Base-by-base conservation (phyloP, 805 yeast genomes). In the Wickerhamomyces canadensis region DNA sequence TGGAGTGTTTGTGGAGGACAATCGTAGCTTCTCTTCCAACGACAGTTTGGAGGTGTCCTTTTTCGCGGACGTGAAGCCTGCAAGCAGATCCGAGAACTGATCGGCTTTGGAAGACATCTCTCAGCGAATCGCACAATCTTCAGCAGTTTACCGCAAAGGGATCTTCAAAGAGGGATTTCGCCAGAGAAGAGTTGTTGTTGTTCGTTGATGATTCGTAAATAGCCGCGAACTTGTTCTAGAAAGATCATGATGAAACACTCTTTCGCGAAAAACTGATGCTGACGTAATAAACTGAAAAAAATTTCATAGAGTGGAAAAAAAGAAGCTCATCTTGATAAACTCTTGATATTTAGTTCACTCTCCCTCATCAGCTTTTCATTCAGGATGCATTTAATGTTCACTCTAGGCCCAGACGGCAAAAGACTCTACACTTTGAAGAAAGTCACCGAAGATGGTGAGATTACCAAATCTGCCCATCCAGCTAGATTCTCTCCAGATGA, bases 401-500 rank as follows among this genome's bases (percentile, higher is more conserved):
- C 97, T 44, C 65, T 83, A 59, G 95, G 89, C 57, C 78, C 79
- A 45, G 96, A 89, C 54, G 98, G 98, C 54, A 91, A 91, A 76
- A 84, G 99, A 67, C 65, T 84, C 56, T 93, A 93, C 76, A 93
- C 99, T 38, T 73, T 93, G 51, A 71, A 85, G 64, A 93, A 93
- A 71, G 48, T 60, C 53, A 81, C 94, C 39, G 88, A 73, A 44
- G 66, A 71, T 7, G 98, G 98, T 45, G 96, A 88, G 64, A 88
- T 91, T 71, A 94, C 99, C 60, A 87, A 88, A 72, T 84, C 96
- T 51, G 98, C 98, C 29, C 99, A 93, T 66, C 99, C 99, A 45
- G 98, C 99, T 37, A 83, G 99, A 69, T 93, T 93, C 66, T 93
- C 98, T 24, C 99, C 99, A 52, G 99, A 93, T 64, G 99, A 93